Evolutionary conservation across 2,329 filamentous ascomycete genomes (phyloP), one percentile per base, ranked within the genome.

Genomic region (Monosporascus sp.): DNA sequence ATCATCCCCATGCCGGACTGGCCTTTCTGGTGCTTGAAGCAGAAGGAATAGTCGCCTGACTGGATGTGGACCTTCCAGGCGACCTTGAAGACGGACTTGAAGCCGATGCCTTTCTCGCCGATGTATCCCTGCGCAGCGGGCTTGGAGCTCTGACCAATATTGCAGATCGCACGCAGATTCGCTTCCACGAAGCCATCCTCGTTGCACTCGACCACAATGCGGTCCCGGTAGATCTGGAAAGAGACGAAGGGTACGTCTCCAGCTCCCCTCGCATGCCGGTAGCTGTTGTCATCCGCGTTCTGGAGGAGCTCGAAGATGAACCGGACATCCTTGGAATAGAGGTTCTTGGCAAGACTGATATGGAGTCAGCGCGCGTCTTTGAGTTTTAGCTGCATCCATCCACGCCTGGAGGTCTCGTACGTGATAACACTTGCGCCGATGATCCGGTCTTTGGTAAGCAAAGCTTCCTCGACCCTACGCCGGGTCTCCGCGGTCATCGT

Each of bases 241-340:
- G 61, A 58, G 0, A 73, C 59, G 45, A 58, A 68, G 0, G 74
- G 74, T 3, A 51, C 54, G 0, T 54, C 31, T 0, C 64, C 58
- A 0, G 22, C 54, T 0, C 50, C 55, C 5, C 43, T 22, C 0
- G 68, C 65, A 17, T 44, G 60, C 14, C 5, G 52, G 57, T 74
- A 81, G 11, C 53, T 52, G 52, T 79, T 80, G 60, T 81, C 78
- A 45, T 82, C 79, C 5, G 77, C 77, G 59, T 82, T 82, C 55
- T 81, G 78, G 0, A 82, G 69, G 1, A 82, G 60, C 60, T 82
- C 78, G 37, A 79, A 76, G 1, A 82, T 63, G 56, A 81, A 82
- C 35, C 75, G 70, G 0, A 74, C 69, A 6, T 71, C 67, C 48
- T 67, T 75, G 0, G 68, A 63, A 55, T 78, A 76, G 0, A 78